Conservation (phyloP, 1,284 basidiomycete genomes). For the Cryptococcus hybrid region DNA sequence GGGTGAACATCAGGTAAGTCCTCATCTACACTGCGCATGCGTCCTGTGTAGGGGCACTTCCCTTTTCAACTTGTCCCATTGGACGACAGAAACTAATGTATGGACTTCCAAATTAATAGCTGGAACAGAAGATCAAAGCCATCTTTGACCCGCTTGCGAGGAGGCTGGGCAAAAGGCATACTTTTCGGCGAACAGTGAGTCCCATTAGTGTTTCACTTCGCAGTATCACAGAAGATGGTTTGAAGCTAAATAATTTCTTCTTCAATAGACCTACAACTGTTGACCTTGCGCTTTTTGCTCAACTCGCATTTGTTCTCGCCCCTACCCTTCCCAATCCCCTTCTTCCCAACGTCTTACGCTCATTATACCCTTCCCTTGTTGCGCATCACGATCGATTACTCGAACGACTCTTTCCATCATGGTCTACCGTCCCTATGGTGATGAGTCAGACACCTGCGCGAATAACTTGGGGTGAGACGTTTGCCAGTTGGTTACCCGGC, state of each 20-base stretch:
- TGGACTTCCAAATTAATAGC: slow-evolving; percentile 5
- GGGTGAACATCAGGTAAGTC: slow-evolving; percentile 39
- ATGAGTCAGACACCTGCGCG: not conserved
- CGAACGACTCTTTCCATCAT: slow-evolving; percentile 16
- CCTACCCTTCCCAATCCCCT: slow-evolving; percentile 43
- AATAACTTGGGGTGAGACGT: not conserved
- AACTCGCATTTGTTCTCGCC: slow-evolving; percentile 46
- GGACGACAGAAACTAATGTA: not conserved
- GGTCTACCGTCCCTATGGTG: slow-evolving; percentile 6
- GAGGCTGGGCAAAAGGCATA: slow-evolving; percentile 22
- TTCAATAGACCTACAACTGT: slow-evolving; percentile 37
- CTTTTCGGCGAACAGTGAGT: slow-evolving; percentile 35
- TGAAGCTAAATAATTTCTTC: not conserved
- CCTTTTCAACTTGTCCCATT: not conserved
- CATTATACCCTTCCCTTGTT: slow-evolving; percentile 33
- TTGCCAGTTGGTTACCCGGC: not conserved
- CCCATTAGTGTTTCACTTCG: not conserved
- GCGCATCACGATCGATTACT: slow-evolving; percentile 34
- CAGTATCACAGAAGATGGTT: no score
- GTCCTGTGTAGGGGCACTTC: not conserved
- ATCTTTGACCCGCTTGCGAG: slow-evolving; percentile 36
- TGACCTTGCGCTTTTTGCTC: slow-evolving; percentile 46
- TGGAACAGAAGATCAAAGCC: slow-evolving; percentile 18
- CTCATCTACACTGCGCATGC: no score
- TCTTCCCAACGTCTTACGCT: slow-evolving; percentile 38